These are phyloP conservation scores for Ascochyta koolunga DNA, from an alignment of 2,329 filamentous ascomycete genomes.

Conservation along the genomic window DNA sequence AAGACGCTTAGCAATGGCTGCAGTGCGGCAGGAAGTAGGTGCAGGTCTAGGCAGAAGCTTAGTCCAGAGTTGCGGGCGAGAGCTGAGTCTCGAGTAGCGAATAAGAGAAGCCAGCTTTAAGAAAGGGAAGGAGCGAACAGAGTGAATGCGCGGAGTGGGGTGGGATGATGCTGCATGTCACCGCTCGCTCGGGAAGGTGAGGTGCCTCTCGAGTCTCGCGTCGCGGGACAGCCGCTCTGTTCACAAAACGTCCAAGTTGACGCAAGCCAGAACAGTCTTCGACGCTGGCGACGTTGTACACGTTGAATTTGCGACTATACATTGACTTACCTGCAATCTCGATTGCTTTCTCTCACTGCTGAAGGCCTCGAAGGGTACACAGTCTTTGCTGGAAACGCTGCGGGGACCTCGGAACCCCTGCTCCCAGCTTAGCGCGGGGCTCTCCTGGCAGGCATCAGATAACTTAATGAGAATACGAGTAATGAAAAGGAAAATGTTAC, in stretches of 20 bases:
- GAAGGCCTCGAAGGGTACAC: neutral
- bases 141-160: conserved; percentile 12
- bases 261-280: neutral
- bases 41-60: conserved; percentile 23
- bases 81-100: conserved; percentile 42
- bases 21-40: conserved; percentile 13
- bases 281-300: too few species aligned
- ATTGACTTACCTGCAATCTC: neutral
- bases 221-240: conserved; percentile 11
- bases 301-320: neutral
- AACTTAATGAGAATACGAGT: conserved; percentile 15
- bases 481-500: neutral
- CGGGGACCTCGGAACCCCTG: conserved; percentile 11
- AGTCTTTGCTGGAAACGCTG: neutral
- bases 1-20: conserved; percentile 20
- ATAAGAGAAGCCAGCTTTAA: conserved; percentile 43
- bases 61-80: conserved; percentile 38
- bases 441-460: conserved; percentile 11
- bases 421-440: conserved; percentile 15
- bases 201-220: conserved; percentile 13
- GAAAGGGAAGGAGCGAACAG: conserved; percentile 14
- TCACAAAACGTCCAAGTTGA: neutral
- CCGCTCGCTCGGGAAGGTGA: conserved; percentile 9
- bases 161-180: conserved; percentile 6
- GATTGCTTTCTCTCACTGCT: neutral